Percentiles rank a stretch among this genome's conserved stretches.
phyloP scores from a whole-genome alignment of 257 asterid species.

The Rhazya stricta region DNA sequence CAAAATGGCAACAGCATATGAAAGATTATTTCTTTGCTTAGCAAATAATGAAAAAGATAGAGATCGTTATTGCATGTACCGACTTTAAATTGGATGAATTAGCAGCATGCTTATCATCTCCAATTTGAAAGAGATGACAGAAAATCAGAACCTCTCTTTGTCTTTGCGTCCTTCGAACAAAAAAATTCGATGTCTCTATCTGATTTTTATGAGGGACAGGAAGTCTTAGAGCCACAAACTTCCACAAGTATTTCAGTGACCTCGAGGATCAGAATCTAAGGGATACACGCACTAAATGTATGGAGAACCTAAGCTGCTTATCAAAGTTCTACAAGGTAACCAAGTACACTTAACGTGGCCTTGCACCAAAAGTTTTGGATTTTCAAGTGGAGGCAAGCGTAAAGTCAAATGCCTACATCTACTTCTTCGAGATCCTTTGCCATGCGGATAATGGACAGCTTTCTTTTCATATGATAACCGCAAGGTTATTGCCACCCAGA shows the following conservation, averaged over 20 bases:
- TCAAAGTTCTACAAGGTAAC: neutral
- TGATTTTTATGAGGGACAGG: neutral
- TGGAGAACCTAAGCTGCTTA: neutral
- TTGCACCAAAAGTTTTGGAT: neutral
- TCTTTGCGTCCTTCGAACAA: neutral
- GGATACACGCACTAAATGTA: neutral
- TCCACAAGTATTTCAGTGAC: neutral
- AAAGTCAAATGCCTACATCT: neutral
- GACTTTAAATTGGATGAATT: slow-evolving; percentile 2
- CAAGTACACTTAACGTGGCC: neutral
- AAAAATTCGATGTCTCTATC: no score
- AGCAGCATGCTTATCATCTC: neutral
- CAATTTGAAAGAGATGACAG: neutral
- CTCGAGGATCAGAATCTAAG: no score
- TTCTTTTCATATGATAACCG: neutral
- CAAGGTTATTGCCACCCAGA: no score
- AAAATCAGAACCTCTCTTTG: neutral
- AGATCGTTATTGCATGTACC: slow-evolving; percentile 22
- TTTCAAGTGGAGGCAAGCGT: no score
- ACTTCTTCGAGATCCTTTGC: neutral
- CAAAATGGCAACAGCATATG: slow-evolving; percentile 79
- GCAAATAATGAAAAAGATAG: slow-evolving; percentile 26
- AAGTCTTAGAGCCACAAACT: neutral
- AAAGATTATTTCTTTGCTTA: slow-evolving; percentile 66
- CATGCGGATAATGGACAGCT: neutral